A percentile compares a stretch with the other conserved stretches of the same genome.
Conservation (phyloP, 768 basidiomycete genomes). For the Podaxis sp. region DNA sequence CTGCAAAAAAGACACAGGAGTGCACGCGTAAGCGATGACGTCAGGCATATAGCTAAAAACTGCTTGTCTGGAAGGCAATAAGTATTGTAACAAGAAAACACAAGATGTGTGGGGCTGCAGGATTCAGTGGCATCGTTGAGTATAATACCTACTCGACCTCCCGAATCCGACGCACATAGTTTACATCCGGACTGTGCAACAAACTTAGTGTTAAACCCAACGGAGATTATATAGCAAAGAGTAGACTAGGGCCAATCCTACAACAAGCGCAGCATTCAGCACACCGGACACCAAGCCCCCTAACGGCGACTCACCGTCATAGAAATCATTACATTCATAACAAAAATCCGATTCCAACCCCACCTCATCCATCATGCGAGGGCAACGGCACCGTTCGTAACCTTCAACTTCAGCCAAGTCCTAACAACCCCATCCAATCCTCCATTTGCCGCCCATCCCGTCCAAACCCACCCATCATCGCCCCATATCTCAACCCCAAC, state of each 20-base stretch:
- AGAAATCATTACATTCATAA: background rate
- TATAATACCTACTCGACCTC: too few species aligned
- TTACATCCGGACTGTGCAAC: background rate
- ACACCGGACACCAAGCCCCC: background rate
- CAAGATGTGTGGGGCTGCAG: too few species aligned
- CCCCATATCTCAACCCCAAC: constrained; percentile 27
- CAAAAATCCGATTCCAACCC: background rate
- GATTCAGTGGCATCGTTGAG: too few species aligned
- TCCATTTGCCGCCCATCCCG: background rate
- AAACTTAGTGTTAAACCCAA: background rate
- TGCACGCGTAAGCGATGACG: background rate
- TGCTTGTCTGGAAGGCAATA: background rate
- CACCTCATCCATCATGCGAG: constrained; percentile 1
- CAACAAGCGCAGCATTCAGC: background rate
- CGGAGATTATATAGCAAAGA: background rate
- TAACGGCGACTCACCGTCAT: background rate
- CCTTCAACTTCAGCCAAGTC: constrained; percentile 6
- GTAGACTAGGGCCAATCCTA: background rate
- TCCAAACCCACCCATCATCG: constrained; percentile 17
- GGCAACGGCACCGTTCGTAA: background rate
- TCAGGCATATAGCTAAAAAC: background rate
- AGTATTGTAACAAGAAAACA: background rate
- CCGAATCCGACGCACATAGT: background rate
- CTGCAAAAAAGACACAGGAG: background rate
- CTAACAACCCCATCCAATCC: constrained; percentile 2